Percentiles rank a stretch among this genome's conserved stretches.
These are phyloP conservation scores for Stephania japonica DNA, from an alignment of 164 flowering plant genomes.

Conservation along the genomic window DNA sequence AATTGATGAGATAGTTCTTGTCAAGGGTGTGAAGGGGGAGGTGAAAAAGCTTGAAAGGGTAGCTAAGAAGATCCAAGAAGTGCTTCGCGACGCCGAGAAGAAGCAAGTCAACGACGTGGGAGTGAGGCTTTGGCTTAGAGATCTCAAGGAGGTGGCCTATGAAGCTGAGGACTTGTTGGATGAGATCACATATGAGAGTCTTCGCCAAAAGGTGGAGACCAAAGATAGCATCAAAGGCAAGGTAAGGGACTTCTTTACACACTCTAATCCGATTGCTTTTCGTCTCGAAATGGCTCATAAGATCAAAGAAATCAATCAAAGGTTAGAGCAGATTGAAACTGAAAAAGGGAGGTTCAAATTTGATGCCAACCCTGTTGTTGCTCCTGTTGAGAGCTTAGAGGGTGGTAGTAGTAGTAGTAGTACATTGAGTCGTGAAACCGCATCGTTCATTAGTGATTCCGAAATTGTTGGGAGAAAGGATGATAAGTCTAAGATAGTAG, in stretches of 20 bases:
- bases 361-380: neutral
- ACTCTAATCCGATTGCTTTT: neutral
- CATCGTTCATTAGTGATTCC: neutral
- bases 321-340: neutral
- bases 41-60: neutral
- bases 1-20: neutral
- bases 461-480: slow-evolving; percentile 1
- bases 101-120: neutral
- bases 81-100: slow-evolving; percentile 5
- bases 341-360: neutral
- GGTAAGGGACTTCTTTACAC: neutral
- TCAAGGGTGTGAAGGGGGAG: neutral
- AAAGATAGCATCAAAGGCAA: neutral
- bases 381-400: neutral
- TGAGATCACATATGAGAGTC: neutral
- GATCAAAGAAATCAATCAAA: neutral
- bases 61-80: neutral
- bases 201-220: neutral
- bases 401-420: neutral
- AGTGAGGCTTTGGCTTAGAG: neutral
- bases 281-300: slow-evolving; percentile 4
- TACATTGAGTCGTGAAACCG: neutral
- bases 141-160: neutral
- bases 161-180: neutral
- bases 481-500: neutral